Evolutionary conservation across 1,284 basidiomycete genomes (phyloP).

Genomic region (Puccinia polysora): DNA sequence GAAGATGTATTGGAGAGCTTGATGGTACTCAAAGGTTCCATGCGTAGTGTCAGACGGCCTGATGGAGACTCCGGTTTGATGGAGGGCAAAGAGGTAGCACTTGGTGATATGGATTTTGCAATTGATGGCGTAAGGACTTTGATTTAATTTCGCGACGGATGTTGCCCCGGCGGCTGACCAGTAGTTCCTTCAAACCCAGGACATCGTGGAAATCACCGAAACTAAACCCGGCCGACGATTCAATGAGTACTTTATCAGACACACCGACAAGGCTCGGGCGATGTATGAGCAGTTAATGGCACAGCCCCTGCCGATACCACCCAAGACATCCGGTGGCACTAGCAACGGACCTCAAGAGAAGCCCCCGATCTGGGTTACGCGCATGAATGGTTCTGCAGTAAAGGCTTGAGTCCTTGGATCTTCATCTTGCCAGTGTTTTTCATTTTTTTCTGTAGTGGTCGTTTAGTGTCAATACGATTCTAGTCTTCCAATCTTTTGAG

Average conservation of each 20-base stretch:
- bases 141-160: neutral
- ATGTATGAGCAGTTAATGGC: conserved; percentile 37
- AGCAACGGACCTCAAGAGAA: too few relatives aligned
- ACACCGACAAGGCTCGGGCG: conserved; percentile 32
- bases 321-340: too few relatives aligned
- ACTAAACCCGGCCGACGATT: conserved; percentile 38
- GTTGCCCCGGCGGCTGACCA: neutral
- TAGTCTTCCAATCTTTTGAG: too few relatives aligned
- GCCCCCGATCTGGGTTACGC: too few relatives aligned
- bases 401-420: too few relatives aligned
- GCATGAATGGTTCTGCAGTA: too few relatives aligned
- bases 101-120: conserved; percentile 89
- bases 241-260: conserved; percentile 42
- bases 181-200: conserved; percentile 1
- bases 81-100: conserved; percentile 79
- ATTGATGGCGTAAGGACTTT: conserved; percentile 72
- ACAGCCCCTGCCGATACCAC: conserved; percentile 29
- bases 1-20: conserved; percentile 92
- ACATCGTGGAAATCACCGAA: conserved; percentile 33
- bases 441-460: too few relatives aligned
- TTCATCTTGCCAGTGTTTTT: too few relatives aligned
- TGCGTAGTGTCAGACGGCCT: conserved; percentile 62
- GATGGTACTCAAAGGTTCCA: conserved; percentile 88
- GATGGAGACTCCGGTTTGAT: conserved; percentile 63
- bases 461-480: too few relatives aligned